Evolutionary conservation across 2,329 filamentous ascomycete species (phyloP).

Genomic region (Talaromyces sp.): DNA sequence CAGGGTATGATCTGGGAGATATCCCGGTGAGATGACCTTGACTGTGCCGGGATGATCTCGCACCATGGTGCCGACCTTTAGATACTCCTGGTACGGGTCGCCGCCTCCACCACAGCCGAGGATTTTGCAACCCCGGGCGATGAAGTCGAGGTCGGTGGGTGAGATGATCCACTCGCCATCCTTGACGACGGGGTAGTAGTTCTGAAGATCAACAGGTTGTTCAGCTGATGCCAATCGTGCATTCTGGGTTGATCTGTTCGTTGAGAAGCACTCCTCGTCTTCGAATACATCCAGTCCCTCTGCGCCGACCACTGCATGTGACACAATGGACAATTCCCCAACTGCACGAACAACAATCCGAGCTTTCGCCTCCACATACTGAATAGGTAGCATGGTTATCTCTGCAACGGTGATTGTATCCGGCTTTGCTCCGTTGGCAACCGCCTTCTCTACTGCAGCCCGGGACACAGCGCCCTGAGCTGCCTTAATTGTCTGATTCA

Average conservation of each 20-base stretch:
- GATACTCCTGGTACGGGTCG: constrained; percentile 38
- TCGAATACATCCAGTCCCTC: not conserved
- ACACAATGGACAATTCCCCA: constrained; percentile 51
- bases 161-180: constrained; percentile 40
- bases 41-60: constrained; percentile 35
- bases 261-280: not conserved
- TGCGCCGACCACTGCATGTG: not conserved
- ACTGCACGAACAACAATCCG: constrained; percentile 53
- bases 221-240: not conserved
- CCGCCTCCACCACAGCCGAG: constrained; percentile 48
- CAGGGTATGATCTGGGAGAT: constrained; percentile 47
- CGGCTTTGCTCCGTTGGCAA: constrained; percentile 44
- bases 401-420: constrained; percentile 48
- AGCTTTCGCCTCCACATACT: constrained; percentile 47
- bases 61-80: constrained; percentile 16
- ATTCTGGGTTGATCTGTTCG: not conserved
- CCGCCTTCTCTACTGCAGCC: constrained; percentile 40
- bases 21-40: constrained; percentile 48
- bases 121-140: constrained; percentile 46
- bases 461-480: not conserved
- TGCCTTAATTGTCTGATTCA: not conserved
- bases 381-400: constrained; percentile 52
- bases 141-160: constrained; percentile 42
- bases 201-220: constrained; percentile 21
- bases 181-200: constrained; percentile 20